Evolutionary conservation across 2,329 filamentous ascomycete species (phyloP).

Genomic region (Stagonosporopsis cucurbitacearum): DNA sequence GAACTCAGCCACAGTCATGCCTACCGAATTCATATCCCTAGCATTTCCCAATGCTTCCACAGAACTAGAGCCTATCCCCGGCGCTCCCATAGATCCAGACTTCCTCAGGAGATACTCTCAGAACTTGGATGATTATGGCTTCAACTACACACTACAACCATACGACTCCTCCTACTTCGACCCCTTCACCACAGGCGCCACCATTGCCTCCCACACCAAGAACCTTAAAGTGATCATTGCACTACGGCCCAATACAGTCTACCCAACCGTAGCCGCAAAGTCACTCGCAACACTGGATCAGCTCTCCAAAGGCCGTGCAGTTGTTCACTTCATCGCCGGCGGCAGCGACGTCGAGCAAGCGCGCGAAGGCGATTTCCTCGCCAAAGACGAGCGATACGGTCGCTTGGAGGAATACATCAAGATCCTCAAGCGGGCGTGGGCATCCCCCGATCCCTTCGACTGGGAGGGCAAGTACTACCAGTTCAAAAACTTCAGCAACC

Average conservation of each 20-base stretch:
- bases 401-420: slow-evolving; percentile 68
- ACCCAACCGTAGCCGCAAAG: slow-evolving; percentile 68
- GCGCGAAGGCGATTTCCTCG: slow-evolving; percentile 65
- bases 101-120: slow-evolving; percentile 64
- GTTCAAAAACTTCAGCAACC: slow-evolving; percentile 65
- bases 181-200: slow-evolving; percentile 65
- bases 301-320: slow-evolving; percentile 62
- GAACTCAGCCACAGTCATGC: slow-evolving; percentile 9
- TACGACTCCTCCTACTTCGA: slow-evolving; percentile 64
- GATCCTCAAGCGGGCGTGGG: slow-evolving; percentile 66
- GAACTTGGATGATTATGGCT: slow-evolving; percentile 65
- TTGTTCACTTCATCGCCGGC: slow-evolving; percentile 69
- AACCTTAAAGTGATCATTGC: slow-evolving; percentile 68
- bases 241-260: slow-evolving; percentile 66
- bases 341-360: slow-evolving; percentile 67
- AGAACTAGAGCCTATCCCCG: slow-evolving; percentile 61
- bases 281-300: slow-evolving; percentile 67
- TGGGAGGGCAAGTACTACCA: slow-evolving; percentile 67
- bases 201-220: slow-evolving; percentile 63
- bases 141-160: slow-evolving; percentile 67
- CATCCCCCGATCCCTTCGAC: slow-evolving; percentile 64
- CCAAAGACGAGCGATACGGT: slow-evolving; percentile 64
- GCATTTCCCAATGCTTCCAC: slow-evolving; percentile 65
- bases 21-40: slow-evolving; percentile 63
- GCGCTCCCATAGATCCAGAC: slow-evolving; percentile 61